Percentiles rank a stretch among this genome's conserved stretches.
These are phyloP conservation scores for Tylopilus intermedius DNA, from an alignment of 768 basidiomycete species.

Conservation along the genomic window DNA sequence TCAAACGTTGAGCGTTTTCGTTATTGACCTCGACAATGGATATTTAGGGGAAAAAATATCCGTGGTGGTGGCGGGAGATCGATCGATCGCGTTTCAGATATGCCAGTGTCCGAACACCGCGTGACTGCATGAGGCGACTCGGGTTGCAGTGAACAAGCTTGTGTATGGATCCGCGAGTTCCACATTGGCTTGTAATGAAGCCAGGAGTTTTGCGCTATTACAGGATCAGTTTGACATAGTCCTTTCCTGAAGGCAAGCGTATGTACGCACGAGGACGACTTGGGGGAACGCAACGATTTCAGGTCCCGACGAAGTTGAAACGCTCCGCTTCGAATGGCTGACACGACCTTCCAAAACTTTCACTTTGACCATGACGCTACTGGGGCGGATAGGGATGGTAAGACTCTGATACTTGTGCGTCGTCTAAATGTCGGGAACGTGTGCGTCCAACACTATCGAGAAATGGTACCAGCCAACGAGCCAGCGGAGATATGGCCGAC, in stretches of 20 bases:
- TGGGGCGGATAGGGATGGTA: background rate
- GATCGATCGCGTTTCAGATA: slow-evolving; percentile 1
- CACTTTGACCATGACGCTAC: background rate
- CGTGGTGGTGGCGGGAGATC: background rate
- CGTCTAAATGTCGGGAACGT: background rate
- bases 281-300: slow-evolving; percentile 5
- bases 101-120: background rate
- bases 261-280: too few relatives aligned
- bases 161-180: too few relatives aligned
- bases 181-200: too few relatives aligned
- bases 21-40: too few relatives aligned
- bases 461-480: too few relatives aligned
- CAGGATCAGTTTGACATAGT: background rate
- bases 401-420: background rate
- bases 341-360: background rate
- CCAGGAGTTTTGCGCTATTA: background rate
- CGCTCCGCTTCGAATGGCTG: slow-evolving; percentile 10
- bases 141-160: background rate
- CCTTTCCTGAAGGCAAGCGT: background rate
- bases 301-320: slow-evolving; percentile 12
- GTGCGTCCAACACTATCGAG: background rate
- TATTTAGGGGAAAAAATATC: background rate
- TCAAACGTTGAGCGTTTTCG: too few relatives aligned
- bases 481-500: background rate
- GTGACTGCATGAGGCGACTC: background rate